phyloP scores from a whole-genome alignment of 169 alveolate species.

The Amoebophrya sp. region DNA sequence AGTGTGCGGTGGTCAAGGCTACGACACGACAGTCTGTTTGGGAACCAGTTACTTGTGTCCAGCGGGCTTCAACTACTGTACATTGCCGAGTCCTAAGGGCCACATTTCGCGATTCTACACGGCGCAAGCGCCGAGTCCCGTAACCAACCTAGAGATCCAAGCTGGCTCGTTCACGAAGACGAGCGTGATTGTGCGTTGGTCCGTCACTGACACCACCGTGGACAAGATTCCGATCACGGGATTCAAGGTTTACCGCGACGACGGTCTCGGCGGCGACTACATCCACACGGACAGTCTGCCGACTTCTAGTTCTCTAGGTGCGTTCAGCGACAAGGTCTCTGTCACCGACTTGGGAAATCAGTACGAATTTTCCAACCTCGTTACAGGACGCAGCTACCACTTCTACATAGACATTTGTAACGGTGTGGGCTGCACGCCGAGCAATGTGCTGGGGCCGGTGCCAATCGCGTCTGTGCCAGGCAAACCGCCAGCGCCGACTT shows the following conservation, averaged over 20 bases:
- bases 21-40: neutral
- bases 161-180: constrained; percentile 7
- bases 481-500: constrained; percentile 40
- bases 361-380: constrained; percentile 38
- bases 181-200: constrained; percentile 37
- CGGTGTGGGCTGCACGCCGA: constrained; percentile 41
- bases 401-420: constrained; percentile 45
- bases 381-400: constrained; percentile 44
- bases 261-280: constrained; percentile 49
- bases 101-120: constrained; percentile 35
- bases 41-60: neutral
- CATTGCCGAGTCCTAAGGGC: neutral
- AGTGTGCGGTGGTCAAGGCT: neutral
- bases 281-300: constrained; percentile 41
- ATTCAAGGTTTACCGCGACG: constrained; percentile 42
- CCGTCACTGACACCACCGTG: constrained; percentile 25
- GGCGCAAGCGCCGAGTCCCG: constrained; percentile 36
- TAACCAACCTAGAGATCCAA: neutral
- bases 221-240: constrained; percentile 42
- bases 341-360: constrained; percentile 37
- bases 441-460: constrained; percentile 35
- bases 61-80: neutral
- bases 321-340: constrained; percentile 26
- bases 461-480: constrained; percentile 39
- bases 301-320: constrained; percentile 30